These are phyloP conservation scores for Lactifluus volemus DNA, from an alignment of 768 basidiomycete genomes.

Conservation along the genomic window DNA sequence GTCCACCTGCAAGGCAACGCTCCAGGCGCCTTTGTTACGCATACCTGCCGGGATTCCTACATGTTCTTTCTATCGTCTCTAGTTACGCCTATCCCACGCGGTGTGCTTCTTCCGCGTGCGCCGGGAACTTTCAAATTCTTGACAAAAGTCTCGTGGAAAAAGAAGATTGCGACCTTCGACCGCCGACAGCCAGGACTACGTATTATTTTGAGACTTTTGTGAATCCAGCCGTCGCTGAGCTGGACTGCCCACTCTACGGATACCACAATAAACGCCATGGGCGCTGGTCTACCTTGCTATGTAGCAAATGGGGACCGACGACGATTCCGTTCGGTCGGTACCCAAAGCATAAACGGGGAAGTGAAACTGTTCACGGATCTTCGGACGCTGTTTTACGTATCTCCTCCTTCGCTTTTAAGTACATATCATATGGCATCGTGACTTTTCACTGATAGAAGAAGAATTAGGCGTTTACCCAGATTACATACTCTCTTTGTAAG, in stretches of 20 bases:
- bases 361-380: background rate
- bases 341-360: background rate
- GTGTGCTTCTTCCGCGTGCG: background rate
- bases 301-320: background rate
- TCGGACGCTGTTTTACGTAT: background rate
- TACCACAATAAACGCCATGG: background rate
- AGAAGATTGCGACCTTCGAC: background rate
- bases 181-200: background rate
- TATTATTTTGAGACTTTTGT: background rate
- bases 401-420: background rate
- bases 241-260: background rate
- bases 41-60: background rate
- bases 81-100: background rate
- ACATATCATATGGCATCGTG: background rate
- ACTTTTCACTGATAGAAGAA: background rate
- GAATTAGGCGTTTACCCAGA: background rate
- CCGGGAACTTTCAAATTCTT: background rate
- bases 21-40: background rate
- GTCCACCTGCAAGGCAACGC: background rate
- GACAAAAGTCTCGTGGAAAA: background rate
- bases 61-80: background rate
- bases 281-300: background rate
- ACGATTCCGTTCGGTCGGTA: background rate
- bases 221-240: background rate
- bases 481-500: background rate